Percentiles rank a stretch among this genome's conserved stretches.
Conservation (phyloP, 2,329 filamentous ascomycete genomes). For the Pseudogymnoascus sp. region DNA sequence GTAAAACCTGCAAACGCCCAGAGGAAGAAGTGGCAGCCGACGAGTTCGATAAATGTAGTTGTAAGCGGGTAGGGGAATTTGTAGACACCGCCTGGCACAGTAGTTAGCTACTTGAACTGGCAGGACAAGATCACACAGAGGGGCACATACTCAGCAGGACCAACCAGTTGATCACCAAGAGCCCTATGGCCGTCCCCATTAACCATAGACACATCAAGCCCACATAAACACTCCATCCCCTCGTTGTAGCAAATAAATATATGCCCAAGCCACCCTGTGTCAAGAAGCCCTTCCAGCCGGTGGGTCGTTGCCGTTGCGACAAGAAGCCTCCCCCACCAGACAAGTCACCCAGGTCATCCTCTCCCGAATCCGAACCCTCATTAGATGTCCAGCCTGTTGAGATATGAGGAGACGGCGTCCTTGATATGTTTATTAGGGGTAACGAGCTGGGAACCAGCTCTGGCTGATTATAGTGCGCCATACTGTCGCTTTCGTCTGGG, state of each 20-base stretch:
- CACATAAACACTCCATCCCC: conserved; percentile 42
- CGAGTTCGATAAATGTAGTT: conserved; percentile 42
- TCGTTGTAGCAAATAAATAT: conserved; percentile 40
- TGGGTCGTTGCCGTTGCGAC: conserved; percentile 14
- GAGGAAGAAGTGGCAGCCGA: conserved; percentile 42
- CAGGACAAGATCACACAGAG: background rate
- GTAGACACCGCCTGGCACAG: conserved; percentile 36
- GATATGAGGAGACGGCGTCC: conserved; percentile 39
- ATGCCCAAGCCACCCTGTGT: conserved; percentile 39
- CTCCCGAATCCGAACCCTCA: conserved; percentile 37
- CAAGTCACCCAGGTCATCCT: conserved; percentile 35
- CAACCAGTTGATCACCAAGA: conserved; percentile 44
- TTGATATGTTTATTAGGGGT: conserved; percentile 39
- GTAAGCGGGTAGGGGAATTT: conserved; percentile 48
- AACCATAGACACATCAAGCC: conserved; percentile 41
- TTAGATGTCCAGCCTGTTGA: conserved; percentile 35
- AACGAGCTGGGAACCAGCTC: conserved; percentile 26
- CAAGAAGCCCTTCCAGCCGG: conserved; percentile 29
- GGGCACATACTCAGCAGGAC: conserved; percentile 38
- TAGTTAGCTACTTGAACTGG: background rate
- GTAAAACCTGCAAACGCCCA: conserved; percentile 41
- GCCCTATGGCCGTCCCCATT: conserved; percentile 38
- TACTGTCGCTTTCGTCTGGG: conserved; percentile 7
- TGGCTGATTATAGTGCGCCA: conserved; percentile 16
- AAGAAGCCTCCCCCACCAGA: conserved; percentile 30